Percentiles rank a stretch among this genome's conserved stretches.
Evolutionary conservation across 306 rosid genomes (phyloP).

Genomic region (Cicer chorassanicum): DNA sequence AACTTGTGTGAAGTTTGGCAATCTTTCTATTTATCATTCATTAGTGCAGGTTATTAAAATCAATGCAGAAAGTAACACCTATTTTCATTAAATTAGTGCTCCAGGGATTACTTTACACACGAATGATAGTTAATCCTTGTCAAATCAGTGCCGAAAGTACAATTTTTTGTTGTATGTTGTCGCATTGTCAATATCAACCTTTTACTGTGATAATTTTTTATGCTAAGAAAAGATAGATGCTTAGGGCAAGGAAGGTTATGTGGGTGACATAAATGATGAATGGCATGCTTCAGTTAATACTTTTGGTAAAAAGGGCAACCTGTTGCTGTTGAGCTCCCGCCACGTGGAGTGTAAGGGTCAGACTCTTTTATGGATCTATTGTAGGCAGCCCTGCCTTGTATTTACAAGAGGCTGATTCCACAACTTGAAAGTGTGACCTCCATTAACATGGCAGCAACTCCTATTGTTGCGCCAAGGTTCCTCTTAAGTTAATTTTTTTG

Average conservation of each 20-base stretch:
- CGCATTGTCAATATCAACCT: background rate
- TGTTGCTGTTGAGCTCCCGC: background rate
- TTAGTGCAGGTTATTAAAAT: conserved; percentile 5
- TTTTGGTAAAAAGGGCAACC: background rate
- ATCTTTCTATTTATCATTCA: conserved; percentile 33
- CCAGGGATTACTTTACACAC: no score
- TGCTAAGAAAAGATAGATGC: conserved; percentile 32
- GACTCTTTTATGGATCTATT: background rate
- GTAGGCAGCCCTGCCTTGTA: background rate
- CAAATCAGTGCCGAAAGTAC: no score
- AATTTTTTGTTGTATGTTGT: background rate
- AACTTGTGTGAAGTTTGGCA: conserved; percentile 22
- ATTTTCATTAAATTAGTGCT: no score
- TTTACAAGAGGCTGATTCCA: background rate
- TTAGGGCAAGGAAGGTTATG: conserved; percentile 22
- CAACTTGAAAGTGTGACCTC: background rate
- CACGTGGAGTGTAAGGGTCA: background rate
- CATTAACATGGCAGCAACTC: conserved; percentile 1
- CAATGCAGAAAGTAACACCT: background rate
- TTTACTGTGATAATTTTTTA: background rate
- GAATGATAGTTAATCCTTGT: no score
- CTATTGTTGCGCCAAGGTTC: background rate
- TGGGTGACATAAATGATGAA: conserved; percentile 25
- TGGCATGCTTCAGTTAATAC: background rate
- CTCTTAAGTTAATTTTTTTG: background rate